Conservation (phyloP, 306 rosid genomes). For the Prunus mume region DNA sequence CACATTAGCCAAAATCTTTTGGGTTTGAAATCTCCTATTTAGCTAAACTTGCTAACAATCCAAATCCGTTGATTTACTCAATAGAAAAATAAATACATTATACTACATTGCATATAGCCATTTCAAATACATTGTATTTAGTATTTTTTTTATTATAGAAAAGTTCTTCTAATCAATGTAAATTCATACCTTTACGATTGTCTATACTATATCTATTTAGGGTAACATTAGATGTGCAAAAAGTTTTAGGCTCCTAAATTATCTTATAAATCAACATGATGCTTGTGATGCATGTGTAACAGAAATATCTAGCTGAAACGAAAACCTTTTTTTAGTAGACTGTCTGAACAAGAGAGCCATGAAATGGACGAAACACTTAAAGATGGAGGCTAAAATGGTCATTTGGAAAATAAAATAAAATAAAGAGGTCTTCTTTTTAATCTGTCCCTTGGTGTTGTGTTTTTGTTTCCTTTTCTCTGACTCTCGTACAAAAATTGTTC, state of each 20-base stretch:
- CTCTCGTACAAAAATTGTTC: slow-evolving; percentile 7
- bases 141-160: background rate
- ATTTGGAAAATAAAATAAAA: background rate
- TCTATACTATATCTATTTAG: background rate
- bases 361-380: background rate
- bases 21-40: background rate
- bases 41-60: no score
- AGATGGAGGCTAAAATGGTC: background rate
- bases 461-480: background rate
- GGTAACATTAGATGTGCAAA: background rate
- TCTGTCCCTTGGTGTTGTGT: background rate
- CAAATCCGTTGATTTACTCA: no score
- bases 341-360: no score
- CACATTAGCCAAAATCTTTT: background rate
- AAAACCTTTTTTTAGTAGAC: no score
- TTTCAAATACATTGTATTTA: background rate
- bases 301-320: no score
- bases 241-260: no score
- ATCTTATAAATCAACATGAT: no score
- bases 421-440: background rate
- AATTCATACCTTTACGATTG: background rate
- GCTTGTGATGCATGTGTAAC: no score
- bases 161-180: background rate
- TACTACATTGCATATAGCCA: background rate
- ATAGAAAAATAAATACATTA: no score